Base-by-base conservation (phyloP, 2,329 filamentous ascomycete genomes). In the Aaosphaeria pasadenensis region DNA sequence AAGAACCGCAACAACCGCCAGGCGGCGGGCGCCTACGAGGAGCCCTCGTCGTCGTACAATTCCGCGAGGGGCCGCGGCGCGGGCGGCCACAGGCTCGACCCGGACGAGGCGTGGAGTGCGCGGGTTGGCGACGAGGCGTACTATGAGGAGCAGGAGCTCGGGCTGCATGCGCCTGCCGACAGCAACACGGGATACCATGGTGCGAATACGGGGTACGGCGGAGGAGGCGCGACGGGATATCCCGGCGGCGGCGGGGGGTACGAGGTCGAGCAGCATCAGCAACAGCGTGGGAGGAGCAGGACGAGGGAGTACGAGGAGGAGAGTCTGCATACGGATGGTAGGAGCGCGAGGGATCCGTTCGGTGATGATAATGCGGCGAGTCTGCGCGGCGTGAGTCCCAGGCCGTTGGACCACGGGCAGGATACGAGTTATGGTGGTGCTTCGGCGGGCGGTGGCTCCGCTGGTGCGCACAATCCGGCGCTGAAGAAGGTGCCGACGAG, bases 81-180 rank as follows among this genome's bases (percentile, higher is more conserved):
- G 45, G 64, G 53, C 39, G 39, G 39, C 11, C 85, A 87, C 66
- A 83, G 85, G 1, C 78, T 90, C 41, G 89, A 94, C 62, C 88
- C 88, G 1, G 89, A 95, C 65, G 88, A 91, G 63, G 88, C 89
- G 2, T 95, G 90, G 90, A 89, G 94, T 72, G 73, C 88, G 54
- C 78, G 88, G 50, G 88, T 95, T 4, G 88, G 87, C 49, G 78
- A 84, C 58, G 88, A 91, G 68, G 82, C 85, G 13, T 89, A 89
- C 69, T 86, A 89, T 63, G 89, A 92, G 66, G 87, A 89, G 71
- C 83, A 88, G 63, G 88, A 91, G 69, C 74, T 90, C 5, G 86
- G 85, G 0, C 64, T 81, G 33, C 77, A 72, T 44, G 70, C 74
- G 54, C 71, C 72, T 39, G 64, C 62, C 45, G 73, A 71, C 43